Conservation (phyloP, 208 protist genomes). For the Wallacemonas rigidus region DNA sequence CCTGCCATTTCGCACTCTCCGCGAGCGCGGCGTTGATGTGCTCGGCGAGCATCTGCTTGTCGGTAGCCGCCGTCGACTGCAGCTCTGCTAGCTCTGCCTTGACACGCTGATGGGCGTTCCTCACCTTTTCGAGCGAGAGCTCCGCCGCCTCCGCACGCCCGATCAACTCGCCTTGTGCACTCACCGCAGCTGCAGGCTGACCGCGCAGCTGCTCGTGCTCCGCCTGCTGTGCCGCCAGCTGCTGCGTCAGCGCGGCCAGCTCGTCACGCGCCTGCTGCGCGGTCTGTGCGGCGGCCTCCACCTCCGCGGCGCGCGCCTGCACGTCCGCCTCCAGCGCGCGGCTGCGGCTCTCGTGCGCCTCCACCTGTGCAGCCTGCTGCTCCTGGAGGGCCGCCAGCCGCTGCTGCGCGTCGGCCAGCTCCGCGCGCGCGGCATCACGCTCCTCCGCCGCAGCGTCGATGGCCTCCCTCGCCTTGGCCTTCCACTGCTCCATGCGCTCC, state of each 20-base stretch:
- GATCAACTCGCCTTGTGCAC: neutral
- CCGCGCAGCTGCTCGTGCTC: constrained; percentile 25
- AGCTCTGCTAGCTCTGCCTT: constrained; percentile 15
- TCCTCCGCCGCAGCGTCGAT: neutral
- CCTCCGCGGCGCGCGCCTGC: constrained; percentile 12
- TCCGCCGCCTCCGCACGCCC: neutral
- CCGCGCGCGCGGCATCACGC: neutral
- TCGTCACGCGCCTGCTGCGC: constrained; percentile 7
- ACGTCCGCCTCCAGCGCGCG: constrained; percentile 9
- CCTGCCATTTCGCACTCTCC: neutral
- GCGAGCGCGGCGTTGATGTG: neutral
- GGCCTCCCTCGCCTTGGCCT: neutral
- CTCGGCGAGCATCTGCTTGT: constrained; percentile 16
- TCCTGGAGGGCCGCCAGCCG: constrained; percentile 5
- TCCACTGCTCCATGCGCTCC: too few species aligned
- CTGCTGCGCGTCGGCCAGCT: constrained; percentile 1
- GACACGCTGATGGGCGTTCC: neutral
- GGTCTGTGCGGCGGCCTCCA: constrained; percentile 5
- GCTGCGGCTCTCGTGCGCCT: constrained; percentile 15
- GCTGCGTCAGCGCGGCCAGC: constrained; percentile 10
- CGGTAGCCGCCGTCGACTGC: neutral
- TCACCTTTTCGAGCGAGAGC: neutral
- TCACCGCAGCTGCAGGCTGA: neutral
- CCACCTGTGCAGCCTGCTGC: constrained; percentile 13
- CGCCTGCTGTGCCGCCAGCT: constrained; percentile 16